Base-by-base conservation (phyloP, 345 rosid species). In the Rhizophora apiculata region DNA sequence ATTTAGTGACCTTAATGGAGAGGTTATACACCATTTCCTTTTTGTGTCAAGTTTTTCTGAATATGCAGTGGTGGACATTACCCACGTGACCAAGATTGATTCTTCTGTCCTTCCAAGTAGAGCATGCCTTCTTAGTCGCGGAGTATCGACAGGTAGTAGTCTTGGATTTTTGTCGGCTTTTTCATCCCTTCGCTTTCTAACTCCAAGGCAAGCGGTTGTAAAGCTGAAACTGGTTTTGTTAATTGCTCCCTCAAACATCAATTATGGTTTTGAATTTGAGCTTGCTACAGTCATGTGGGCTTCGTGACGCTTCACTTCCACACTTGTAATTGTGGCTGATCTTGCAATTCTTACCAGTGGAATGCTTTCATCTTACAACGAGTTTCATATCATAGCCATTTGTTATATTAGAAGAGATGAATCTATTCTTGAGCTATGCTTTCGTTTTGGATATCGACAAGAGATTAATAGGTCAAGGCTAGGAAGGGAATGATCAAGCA, bases 71-170 rank as follows among this genome's bases (percentile, higher is more conserved):
- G 82, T 93, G 4, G 92, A 93, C 75, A 63, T 76, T 29, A 84
- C 88, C n/a, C 83, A 93, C 68, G 62, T 93, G 3, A 84, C 81
- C 1, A 91, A 88, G 82, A 78, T 89, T 26, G 94, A 91, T 71
- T 79, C 86, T 56, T 67, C 83, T 10, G 54, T 85, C 63, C 91
- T 94, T 64, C 96, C 97, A 31, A 82, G 75, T 36, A 84, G 67
- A 71, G 98, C 97, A 27, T 89, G 96, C 73, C 97, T 93, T 68
- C 86, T 93, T 16, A 83, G 97, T 54, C 91, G 98, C 20, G 96
- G 98, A 69, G 82, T 93, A 46, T 85, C 98, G 31, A 91, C 98
- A 56, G 97, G 98, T 86, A 80, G 55, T 55, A 13, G 48, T 22
- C 31, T 31, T 53, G 22, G 24, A 7, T 22, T 74, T 36, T 22